phyloP scores from a whole-genome alignment of 2,329 filamentous ascomycete genomes.

The Penicillium fuscoglaucum region DNA sequence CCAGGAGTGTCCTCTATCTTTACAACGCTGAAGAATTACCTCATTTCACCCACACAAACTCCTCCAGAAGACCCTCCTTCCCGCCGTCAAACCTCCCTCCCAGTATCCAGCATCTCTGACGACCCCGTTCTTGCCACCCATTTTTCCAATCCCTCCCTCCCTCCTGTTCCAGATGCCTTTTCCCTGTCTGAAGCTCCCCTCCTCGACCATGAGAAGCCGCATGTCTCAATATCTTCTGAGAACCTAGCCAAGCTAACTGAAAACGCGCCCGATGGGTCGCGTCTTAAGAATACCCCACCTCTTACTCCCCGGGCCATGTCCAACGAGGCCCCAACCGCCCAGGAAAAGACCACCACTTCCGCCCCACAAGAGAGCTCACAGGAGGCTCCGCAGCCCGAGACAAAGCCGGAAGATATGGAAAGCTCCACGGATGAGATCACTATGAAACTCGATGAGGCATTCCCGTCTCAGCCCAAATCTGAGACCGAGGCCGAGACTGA shows the following conservation, averaged over 20 bases:
- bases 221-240: slow-evolving; percentile 45
- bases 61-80: slow-evolving; percentile 36
- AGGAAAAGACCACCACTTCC: slow-evolving; percentile 31
- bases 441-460: slow-evolving; percentile 40
- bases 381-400: slow-evolving; percentile 6
- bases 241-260: slow-evolving; percentile 73
- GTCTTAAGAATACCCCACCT: slow-evolving; percentile 84
- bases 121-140: slow-evolving; percentile 66
- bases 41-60: slow-evolving; percentile 35
- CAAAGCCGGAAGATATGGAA: slow-evolving; percentile 26
- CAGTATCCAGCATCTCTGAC: slow-evolving; percentile 65
- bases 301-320: slow-evolving; percentile 88
- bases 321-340: slow-evolving; percentile 52
- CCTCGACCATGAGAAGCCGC: slow-evolving; percentile 48
- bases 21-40: slow-evolving; percentile 47
- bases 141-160: slow-evolving; percentile 66
- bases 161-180: slow-evolving; percentile 50
- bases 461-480: slow-evolving; percentile 28
- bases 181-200: slow-evolving; percentile 52
- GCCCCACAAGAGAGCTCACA: slow-evolving; percentile 8
- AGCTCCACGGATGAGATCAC: slow-evolving; percentile 38
- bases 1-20: slow-evolving; percentile 46
- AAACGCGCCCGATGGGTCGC: slow-evolving; percentile 60
- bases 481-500: background rate
- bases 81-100: slow-evolving; percentile 51